These are phyloP conservation scores for Aegle marmelos DNA, from an alignment of 345 rosid species.

Conservation along the genomic window DNA sequence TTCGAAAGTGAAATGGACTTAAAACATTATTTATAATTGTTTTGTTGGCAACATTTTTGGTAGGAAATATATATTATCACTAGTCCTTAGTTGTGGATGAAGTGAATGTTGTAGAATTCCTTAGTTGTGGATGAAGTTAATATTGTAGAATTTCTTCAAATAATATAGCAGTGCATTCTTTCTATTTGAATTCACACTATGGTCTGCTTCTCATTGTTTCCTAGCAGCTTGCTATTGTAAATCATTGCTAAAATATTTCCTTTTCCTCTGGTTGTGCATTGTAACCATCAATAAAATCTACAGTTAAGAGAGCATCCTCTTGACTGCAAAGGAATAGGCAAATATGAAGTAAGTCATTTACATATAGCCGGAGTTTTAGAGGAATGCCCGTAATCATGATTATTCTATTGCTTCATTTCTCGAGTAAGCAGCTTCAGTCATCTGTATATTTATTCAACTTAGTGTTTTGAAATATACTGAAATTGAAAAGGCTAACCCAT, in stretches of 20 bases:
- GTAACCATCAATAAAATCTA: background rate
- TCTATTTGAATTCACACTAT: background rate
- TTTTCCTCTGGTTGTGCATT: background rate
- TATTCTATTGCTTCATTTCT: background rate
- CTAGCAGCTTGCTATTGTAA: background rate
- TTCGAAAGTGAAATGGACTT: background rate
- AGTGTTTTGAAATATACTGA: too few relatives aligned
- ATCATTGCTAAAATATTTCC: background rate
- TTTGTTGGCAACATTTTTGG: constrained; percentile 17
- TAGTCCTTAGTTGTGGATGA: background rate
- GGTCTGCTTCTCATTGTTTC: background rate
- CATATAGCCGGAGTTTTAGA: background rate
- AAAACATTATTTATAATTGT: background rate
- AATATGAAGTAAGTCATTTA: background rate
- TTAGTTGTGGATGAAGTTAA: background rate
- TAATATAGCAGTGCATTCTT: constrained; percentile 19
- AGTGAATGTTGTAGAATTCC: constrained; percentile 1
- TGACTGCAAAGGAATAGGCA: background rate
- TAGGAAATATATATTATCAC: constrained; percentile 5
- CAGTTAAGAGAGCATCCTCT: background rate
- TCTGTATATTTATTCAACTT: background rate
- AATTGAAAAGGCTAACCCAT: too few relatives aligned
- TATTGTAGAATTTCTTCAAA: constrained; percentile 20
- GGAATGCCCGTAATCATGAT: background rate
- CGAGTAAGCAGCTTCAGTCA: background rate